A percentile compares a stretch with the other conserved stretches of the same genome.
Conservation (phyloP, 257 asterid genomes). For the Gentiana straminea region DNA sequence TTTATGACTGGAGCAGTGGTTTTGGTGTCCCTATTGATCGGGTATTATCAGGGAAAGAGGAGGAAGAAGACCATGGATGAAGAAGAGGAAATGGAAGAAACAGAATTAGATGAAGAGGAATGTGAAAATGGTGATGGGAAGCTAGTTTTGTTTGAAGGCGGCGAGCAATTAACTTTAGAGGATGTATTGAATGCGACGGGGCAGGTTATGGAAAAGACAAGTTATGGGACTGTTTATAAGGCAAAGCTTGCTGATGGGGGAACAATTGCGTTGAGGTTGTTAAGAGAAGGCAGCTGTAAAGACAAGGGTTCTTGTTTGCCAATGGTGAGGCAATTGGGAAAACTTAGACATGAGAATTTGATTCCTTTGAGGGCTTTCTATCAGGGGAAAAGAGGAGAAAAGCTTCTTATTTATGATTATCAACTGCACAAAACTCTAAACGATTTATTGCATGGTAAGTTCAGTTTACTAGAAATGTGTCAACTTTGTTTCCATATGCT, state of each 20-base stretch:
- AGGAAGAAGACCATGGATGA: constrained; percentile 49
- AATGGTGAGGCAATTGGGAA: constrained; percentile 66
- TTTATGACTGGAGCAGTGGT: constrained; percentile 84
- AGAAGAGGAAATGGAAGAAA: constrained; percentile 69
- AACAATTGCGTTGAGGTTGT: constrained; percentile 78
- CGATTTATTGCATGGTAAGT: constrained; percentile 84
- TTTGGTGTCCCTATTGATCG: constrained; percentile 68
- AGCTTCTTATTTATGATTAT: constrained; percentile 88
- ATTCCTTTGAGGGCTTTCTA: constrained; percentile 93
- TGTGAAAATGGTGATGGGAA: constrained; percentile 73
- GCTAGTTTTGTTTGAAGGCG: constrained; percentile 82
- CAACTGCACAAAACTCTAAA: constrained; percentile 59
- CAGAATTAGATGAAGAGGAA: constrained; percentile 46
- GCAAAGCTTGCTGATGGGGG: constrained; percentile 96
- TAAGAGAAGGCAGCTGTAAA: constrained; percentile 86
- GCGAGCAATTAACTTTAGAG: constrained; percentile 83
- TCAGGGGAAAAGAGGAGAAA: constrained; percentile 96
- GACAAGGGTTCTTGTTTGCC: constrained; percentile 59
- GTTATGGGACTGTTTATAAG: constrained; percentile 88
- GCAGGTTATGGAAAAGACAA: constrained; percentile 91
- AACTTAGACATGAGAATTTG: constrained; percentile 81
- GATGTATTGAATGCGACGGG: constrained; percentile 95
- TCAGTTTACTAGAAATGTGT: background rate
- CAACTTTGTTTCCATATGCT: too few species aligned
- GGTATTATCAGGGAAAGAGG: constrained; percentile 78